A percentile compares a stretch with the other conserved stretches of the same genome.
Conservation (phyloP, 345 rosid genomes). For the Brassica carinata region DNA sequence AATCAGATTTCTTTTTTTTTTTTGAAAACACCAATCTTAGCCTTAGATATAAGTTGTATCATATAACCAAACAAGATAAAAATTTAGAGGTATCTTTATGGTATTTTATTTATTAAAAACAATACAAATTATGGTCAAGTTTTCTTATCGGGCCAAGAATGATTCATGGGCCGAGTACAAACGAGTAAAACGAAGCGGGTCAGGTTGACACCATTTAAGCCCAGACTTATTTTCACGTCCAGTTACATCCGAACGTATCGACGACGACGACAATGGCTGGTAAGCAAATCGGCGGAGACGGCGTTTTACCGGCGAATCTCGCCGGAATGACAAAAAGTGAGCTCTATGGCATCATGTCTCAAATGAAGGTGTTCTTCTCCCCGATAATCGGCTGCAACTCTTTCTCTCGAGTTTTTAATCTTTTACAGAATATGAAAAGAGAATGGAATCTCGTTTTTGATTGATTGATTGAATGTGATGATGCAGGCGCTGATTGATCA, state of each 20-base stretch:
- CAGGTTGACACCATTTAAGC: neutral
- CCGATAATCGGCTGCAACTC: neutral
- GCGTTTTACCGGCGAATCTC: constrained; percentile 62
- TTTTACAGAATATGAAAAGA: neutral
- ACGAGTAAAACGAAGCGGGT: neutral
- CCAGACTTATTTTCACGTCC: too few species aligned
- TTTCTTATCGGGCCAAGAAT: neutral
- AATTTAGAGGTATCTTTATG: neutral
- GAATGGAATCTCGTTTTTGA: too few species aligned
- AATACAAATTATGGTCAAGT: neutral
- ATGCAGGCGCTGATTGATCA: constrained; percentile 81
- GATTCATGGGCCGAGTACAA: neutral
- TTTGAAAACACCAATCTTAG: neutral
- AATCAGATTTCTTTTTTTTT: neutral
- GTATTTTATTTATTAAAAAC: neutral
- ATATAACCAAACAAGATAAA: neutral
- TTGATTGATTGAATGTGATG: neutral
- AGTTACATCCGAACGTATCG: too few species aligned
- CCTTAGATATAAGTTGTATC: neutral
- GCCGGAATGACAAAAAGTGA: constrained; percentile 92
- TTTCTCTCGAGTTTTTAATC: neutral
- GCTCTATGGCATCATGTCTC: constrained; percentile 90
- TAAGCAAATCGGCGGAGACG: constrained; percentile 68
- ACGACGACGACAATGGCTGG: constrained; percentile 60
- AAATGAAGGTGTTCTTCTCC: constrained; percentile 66